Percentiles rank a stretch among this genome's conserved stretches.
phyloP scores from a whole-genome alignment of 768 basidiomycete species.

The Suillus occidentalis region DNA sequence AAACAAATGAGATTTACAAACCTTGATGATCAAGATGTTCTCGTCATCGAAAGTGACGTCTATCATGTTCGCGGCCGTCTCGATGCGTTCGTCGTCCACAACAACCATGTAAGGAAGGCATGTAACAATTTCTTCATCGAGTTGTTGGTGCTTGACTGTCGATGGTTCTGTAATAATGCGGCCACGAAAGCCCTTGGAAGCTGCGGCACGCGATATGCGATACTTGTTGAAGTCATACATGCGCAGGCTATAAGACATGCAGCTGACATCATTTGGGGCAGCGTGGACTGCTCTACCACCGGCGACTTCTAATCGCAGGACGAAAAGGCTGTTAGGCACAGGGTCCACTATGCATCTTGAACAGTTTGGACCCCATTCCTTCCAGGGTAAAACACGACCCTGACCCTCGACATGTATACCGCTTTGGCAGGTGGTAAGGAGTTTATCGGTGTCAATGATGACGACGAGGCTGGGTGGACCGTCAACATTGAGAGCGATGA shows the following conservation, averaged over 20 bases:
- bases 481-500: not conserved
- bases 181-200: not conserved
- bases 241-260: not conserved
- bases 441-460: not conserved
- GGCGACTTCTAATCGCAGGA: not conserved
- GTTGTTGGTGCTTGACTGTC: not conserved
- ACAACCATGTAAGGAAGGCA: not conserved
- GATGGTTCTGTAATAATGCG: not conserved
- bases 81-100: not conserved
- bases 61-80: not conserved
- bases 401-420: not conserved
- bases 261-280: not conserved
- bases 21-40: not conserved
- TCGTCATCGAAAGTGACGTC: constrained; percentile 3
- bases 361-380: constrained; percentile 1
- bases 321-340: not conserved
- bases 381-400: not conserved
- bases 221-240: not conserved
- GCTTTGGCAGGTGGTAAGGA: not conserved
- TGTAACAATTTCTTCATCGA: not conserved
- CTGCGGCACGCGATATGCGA: constrained; percentile 1
- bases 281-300: not conserved
- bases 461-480: not conserved
- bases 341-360: not conserved
- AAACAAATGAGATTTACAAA: not conserved